Base-by-base conservation (phyloP, 1,284 basidiomycete genomes). In the Marasmius tenuissimus region DNA sequence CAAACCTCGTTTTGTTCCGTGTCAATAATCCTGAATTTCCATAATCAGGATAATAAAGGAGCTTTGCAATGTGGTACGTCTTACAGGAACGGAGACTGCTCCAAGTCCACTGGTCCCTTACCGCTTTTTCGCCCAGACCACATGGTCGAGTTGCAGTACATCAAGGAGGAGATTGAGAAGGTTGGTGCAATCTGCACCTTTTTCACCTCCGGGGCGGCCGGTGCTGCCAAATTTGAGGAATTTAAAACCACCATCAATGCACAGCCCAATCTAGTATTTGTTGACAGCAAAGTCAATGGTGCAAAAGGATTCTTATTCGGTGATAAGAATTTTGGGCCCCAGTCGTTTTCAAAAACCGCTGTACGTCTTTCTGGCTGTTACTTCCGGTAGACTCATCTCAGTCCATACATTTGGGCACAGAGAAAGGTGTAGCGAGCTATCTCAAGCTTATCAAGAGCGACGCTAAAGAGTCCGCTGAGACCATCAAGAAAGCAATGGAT, bases 141-240 rank as follows among this genome's bases (percentile, higher is more conserved):
- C n/a, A 57, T 63, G 10, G 62, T 63, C 38, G 62, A 63, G 53
- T 40, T 63, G 14, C 62, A 63, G 48, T 63, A 60, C 58, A 60
- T 63, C n/a, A 58, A 52, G n/a, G 40, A 57, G 9, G 58, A 63
- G 37, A 51, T 63, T 9, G 20, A n/a, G 8, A 57, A 60, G 37
- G 61, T 62, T 42, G 40, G 56, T 8, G 54, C 27, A 0, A 63
- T 63, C 47, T 63, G 62, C 58, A 56, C 52, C 14, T 53, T 51
- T 20, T 60, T 60, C 37, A 12, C 0, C 11, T 33, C 57, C 7
- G 33, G 52, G 22, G 53, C 50, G 2, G 58, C 53, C 11, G 3
- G 1, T 35, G 45, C 58, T 38, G 20, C 16, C 6, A 18, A 51
- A 20, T 20, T 40, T 6, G 56, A n/a, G n/a, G n/a, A 60, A 27